Evolutionary conservation across 192 early-diverging fungal genomes (phyloP), one percentile per base, ranked within the genome.

Genomic region (Backusella psychrophila): DNA sequence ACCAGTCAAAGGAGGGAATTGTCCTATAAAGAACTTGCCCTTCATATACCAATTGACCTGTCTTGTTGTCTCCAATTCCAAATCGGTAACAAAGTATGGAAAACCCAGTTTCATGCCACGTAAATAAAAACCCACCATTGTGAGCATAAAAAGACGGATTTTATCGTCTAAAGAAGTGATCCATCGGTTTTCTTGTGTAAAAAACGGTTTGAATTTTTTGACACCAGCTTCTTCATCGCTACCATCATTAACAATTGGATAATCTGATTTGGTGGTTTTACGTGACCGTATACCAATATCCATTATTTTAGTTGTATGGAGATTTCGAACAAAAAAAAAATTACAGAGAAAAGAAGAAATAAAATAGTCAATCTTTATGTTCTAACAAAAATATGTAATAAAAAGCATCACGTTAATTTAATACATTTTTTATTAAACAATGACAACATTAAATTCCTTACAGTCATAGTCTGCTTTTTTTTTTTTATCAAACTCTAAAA

Each of bases 1-100:
- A 36, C 71, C 38, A 26, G 76, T 69, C 41, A 81, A 26, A 33
- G 80, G 80, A 9, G 80, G 80, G 26, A 15, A 66, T 31, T 41
- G 35, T 7, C 77, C 80, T 38, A 81, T 75, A 21, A 75, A 81
- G 23, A 81, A 81, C 21, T 81, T 74, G 2, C 73, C 59, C 39
- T 72, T n/a, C 33, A 81, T 21, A n/a, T 75, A 72, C 69, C 77
- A 77, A 46, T 81, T 75, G 41, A 81, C 56, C 15, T 77, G 76
- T 5, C 66, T 39, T 12, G 52, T 35, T 14, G 56, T 72, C 6
- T 75, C 35, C 6, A 78, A 65, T 46, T 81, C 80, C 6, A 53
- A 7, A 12, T 63, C 19, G 21, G 35, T 71, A 14, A 35, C 19
- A 70, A 46, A 66, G 38, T 36, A 42, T 11, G 53, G 59, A 11